A percentile compares a stretch with the other conserved stretches of the same genome.
Conservation (phyloP, 768 basidiomycete genomes). For the Boletus vinaceobasis region DNA sequence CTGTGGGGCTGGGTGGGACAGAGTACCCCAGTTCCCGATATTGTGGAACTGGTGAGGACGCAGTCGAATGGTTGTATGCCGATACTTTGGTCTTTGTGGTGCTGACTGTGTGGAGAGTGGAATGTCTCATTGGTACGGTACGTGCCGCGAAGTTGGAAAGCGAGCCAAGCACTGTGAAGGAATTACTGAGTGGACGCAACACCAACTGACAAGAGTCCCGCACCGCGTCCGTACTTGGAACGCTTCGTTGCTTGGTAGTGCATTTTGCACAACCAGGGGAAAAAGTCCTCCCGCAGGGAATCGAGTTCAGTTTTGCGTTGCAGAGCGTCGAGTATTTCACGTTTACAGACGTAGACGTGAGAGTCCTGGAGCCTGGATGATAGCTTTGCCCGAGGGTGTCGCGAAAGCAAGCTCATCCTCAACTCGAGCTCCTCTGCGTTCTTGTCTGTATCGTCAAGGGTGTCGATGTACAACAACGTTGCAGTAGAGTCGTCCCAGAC, state of each 20-base stretch:
- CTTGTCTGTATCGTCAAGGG: conserved; percentile 61
- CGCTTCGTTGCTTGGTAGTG: conserved; percentile 67
- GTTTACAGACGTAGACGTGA: conserved; percentile 86
- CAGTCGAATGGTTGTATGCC: background rate
- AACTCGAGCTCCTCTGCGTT: conserved; percentile 71
- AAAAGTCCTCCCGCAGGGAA: conserved; percentile 84
- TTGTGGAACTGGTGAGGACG: conserved; percentile 21
- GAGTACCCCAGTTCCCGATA: conserved; percentile 35
- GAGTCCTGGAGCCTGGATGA: conserved; percentile 75
- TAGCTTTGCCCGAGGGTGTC: conserved; percentile 69
- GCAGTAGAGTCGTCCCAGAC: conserved; percentile 65
- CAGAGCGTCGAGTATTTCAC: conserved; percentile 67
- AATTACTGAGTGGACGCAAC: background rate
- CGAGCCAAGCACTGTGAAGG: conserved; percentile 43
- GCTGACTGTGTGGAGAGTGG: conserved; percentile 41
- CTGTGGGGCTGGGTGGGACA: conserved; percentile 44
- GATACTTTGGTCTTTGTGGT: conserved; percentile 15
- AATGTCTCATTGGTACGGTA: conserved; percentile 45
- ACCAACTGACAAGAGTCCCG: conserved; percentile 7
- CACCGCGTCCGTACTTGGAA: conserved; percentile 58
- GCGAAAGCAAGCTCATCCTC: conserved; percentile 72
- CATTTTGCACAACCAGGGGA: conserved; percentile 89
- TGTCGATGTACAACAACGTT: conserved; percentile 72
- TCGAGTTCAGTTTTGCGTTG: conserved; percentile 67
- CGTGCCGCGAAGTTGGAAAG: conserved; percentile 45